A percentile compares a stretch with the other conserved stretches of the same genome.
phyloP scores from a whole-genome alignment of 495 filamentous ascomycete genomes.

The Xylaria grammica region DNA sequence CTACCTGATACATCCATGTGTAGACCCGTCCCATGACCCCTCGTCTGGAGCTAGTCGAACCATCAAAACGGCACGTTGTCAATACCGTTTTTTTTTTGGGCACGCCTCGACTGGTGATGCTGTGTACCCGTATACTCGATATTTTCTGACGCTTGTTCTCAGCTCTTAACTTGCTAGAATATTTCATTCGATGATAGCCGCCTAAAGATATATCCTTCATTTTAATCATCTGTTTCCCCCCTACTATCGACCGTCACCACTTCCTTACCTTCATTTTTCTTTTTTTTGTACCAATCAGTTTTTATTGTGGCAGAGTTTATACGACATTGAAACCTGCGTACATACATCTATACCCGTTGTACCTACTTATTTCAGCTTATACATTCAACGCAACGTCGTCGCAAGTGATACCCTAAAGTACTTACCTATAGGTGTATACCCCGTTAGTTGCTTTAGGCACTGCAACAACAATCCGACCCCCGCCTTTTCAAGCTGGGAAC shows the following conservation, averaged over 20 bases:
- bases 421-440: neutral
- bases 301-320: neutral
- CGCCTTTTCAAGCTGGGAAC: neutral
- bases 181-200: neutral
- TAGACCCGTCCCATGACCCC: conserved; percentile 15
- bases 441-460: neutral
- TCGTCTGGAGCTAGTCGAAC: conserved; percentile 18
- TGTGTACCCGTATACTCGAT: neutral
- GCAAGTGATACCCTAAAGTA: too few species aligned
- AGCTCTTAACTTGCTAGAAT: neutral
- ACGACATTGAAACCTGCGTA: neutral
- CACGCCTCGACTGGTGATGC: conserved; percentile 6
- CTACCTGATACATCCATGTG: neutral
- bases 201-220: neutral
- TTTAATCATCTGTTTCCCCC: conserved; percentile 1
- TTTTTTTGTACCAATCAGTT: neutral
- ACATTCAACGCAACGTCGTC: neutral
- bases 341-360: neutral
- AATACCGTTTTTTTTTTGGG: neutral
- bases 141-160: neutral
- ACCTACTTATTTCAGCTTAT: neutral
- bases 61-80: conserved; percentile 10
- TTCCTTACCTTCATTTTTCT: neutral
- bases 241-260: too few species aligned
- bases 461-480: conserved; percentile 5